Percentiles rank a stretch among this genome's conserved stretches.
These are phyloP conservation scores for Stagonosporopsis vannaccii DNA, from an alignment of 2,329 filamentous ascomycete genomes.

Conservation along the genomic window DNA sequence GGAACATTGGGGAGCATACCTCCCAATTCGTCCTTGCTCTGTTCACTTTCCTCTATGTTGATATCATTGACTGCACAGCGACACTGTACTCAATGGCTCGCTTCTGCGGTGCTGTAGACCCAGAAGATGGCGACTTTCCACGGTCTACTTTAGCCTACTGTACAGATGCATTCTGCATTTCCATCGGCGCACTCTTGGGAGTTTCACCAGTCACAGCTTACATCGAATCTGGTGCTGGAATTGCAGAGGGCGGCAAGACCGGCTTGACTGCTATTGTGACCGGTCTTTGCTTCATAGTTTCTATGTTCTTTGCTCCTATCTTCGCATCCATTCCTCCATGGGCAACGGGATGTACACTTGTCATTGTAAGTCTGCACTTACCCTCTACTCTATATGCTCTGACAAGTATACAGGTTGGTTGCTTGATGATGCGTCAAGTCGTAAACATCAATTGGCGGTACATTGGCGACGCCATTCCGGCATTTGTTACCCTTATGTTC, in stretches of 20 bases:
- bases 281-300: slow-evolving; percentile 84
- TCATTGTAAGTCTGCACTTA: slow-evolving; percentile 64
- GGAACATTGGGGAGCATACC: slow-evolving; percentile 71
- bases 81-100: slow-evolving; percentile 90
- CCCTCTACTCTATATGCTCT: slow-evolving; percentile 9
- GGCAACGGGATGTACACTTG: slow-evolving; percentile 84
- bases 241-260: slow-evolving; percentile 85
- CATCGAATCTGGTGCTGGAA: slow-evolving; percentile 86
- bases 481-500: slow-evolving; percentile 81
- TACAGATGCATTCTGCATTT: slow-evolving; percentile 82
- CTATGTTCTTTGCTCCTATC: slow-evolving; percentile 88
- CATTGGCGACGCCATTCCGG: slow-evolving; percentile 81
- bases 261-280: slow-evolving; percentile 80
- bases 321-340: slow-evolving; percentile 89
- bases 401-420: slow-evolving; percentile 58
- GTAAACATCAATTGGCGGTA: slow-evolving; percentile 90
- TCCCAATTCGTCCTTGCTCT: slow-evolving; percentile 82
- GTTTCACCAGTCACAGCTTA: slow-evolving; percentile 84
- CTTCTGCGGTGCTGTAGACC: slow-evolving; percentile 81
- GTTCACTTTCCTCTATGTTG: slow-evolving; percentile 90
- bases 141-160: slow-evolving; percentile 84
- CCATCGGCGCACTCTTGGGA: slow-evolving; percentile 80
- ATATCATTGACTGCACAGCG: slow-evolving; percentile 87
- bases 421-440: slow-evolving; percentile 77
- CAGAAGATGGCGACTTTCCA: slow-evolving; percentile 84